Base-by-base conservation (phyloP, 2,329 filamentous ascomycete genomes). In the Epichloe sylvatica region DNA sequence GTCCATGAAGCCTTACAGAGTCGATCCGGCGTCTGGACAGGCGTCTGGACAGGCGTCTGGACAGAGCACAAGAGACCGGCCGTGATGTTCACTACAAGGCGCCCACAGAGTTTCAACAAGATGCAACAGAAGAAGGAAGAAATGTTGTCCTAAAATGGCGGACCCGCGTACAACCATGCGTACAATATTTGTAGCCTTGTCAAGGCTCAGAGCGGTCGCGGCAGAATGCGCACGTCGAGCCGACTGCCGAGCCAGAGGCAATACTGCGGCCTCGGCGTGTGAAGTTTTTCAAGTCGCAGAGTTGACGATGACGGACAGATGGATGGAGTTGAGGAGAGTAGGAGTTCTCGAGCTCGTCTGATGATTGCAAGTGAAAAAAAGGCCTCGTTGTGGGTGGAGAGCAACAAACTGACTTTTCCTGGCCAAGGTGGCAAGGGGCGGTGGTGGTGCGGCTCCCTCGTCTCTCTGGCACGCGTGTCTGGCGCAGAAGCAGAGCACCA, bases 1-100 rank as follows among this genome's bases (percentile, higher is more conserved):
- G 51, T 74, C 70, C 70, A 74, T 74, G 30, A 30, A 11, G 30
- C 30, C 30, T 30, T 11, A 30, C 30, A 30, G 8, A 30, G 30
- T 30, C 8, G 30, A 30, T 30, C 30, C 30, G 8, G 52, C 36
- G 36, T n/a, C n/a, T 8, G 13, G 13, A 37, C 36, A 11, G 12
- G 52, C 36, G 36, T n/a, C n/a, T 8, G 13, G 13, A 37, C 36
- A 11, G 12, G 52, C 36, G 36, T n/a, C n/a, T 8, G 13, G 13
- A 37, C 36, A 11, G 12, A 37, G n/a, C 36, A 37, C 12, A n/a
- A 37, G 36, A 13, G 12, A 13, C 13, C 11, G 13, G 12, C 36
- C 13, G 13, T n/a, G 36, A 37, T 37, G 36, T n/a, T n/a, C 13
- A 37, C 36, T 37, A 37, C 36, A n/a, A 8, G n/a, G 36, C 36